phyloP scores from a whole-genome alignment of 2,329 filamentous ascomycete species.

The Hymenotorrendiella dingleyae region DNA sequence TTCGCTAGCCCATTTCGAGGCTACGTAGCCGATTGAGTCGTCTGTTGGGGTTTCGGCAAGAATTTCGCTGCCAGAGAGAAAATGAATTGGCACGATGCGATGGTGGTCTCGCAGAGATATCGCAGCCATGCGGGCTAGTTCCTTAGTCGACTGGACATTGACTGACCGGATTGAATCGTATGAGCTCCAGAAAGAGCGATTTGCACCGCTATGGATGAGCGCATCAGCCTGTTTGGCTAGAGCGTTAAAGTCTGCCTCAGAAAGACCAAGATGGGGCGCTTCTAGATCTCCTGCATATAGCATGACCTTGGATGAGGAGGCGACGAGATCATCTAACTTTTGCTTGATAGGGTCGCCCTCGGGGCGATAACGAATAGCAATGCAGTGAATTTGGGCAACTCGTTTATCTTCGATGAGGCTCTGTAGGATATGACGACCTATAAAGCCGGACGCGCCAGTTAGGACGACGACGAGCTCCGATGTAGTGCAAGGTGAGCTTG shows the following conservation, averaged over 20 bases:
- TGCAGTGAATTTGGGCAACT: not conserved
- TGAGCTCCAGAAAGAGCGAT: slow-evolving; percentile 31
- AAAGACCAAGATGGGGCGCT: not conserved
- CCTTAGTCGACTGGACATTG: slow-evolving; percentile 33
- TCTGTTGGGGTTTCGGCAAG: slow-evolving; percentile 15
- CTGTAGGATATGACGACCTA: slow-evolving; percentile 27
- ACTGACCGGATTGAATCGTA: slow-evolving; percentile 30
- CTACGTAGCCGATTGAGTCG: slow-evolving; percentile 31
- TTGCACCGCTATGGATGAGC: slow-evolving; percentile 47
- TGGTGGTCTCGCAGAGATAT: slow-evolving; percentile 6
- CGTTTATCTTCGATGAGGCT: not conserved
- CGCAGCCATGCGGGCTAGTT: slow-evolving; percentile 28
- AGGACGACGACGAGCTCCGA: slow-evolving; percentile 14
- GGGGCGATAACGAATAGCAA: not conserved
- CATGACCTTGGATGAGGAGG: not conserved
- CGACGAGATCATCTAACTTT: no score
- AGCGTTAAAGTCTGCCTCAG: slow-evolving; percentile 26
- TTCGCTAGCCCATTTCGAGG: slow-evolving; percentile 34
- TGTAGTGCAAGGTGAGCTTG: not conserved
- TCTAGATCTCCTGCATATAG: not conserved
- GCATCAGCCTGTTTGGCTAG: slow-evolving; percentile 35
- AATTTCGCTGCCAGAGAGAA: slow-evolving; percentile 30
- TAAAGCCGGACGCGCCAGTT: slow-evolving; percentile 36
- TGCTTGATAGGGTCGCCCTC: not conserved
- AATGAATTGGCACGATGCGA: slow-evolving; percentile 31